A percentile compares a stretch with the other conserved stretches of the same genome.
Conservation (phyloP, 2,329 filamentous ascomycete genomes). For the Monosporascus sp. region DNA sequence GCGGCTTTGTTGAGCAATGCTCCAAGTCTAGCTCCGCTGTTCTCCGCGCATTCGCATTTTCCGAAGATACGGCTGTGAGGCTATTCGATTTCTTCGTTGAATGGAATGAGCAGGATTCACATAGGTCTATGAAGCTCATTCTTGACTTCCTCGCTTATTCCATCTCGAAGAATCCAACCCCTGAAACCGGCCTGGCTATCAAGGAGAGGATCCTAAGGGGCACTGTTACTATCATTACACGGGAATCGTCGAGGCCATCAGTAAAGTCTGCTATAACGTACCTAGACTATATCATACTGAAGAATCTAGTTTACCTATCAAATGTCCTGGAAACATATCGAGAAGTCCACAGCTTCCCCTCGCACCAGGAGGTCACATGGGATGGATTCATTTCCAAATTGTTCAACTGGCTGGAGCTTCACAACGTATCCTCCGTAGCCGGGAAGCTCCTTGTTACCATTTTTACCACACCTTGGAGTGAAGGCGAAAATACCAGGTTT, state of each 20-base stretch:
- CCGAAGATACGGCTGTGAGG: slow-evolving; percentile 37
- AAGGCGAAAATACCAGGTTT: slow-evolving; percentile 24
- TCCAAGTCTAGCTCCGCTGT: slow-evolving; percentile 40
- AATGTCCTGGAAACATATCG: slow-evolving; percentile 40
- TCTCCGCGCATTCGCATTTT: slow-evolving; percentile 47
- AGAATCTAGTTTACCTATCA: slow-evolving; percentile 46
- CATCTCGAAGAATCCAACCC: slow-evolving; percentile 43
- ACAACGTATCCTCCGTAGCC: slow-evolving; percentile 53
- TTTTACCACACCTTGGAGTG: slow-evolving; percentile 41
- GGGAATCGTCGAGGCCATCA: slow-evolving; percentile 55
- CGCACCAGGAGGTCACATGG: slow-evolving; percentile 35
- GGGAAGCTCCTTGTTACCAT: slow-evolving; percentile 57
- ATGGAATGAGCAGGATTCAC: slow-evolving; percentile 62
- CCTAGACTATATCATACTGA: slow-evolving; percentile 60
- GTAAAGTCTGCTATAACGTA: slow-evolving; percentile 66
- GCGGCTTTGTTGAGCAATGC: slow-evolving; percentile 56
- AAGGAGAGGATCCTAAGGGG: slow-evolving; percentile 43
- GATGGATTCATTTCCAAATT: slow-evolving; percentile 42
- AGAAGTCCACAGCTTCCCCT: slow-evolving; percentile 20
- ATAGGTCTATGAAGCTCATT: slow-evolving; percentile 57
- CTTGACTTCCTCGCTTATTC: slow-evolving; percentile 52
- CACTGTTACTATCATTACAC: slow-evolving; percentile 54
- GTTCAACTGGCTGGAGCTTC: slow-evolving; percentile 51
- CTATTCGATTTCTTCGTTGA: slow-evolving; percentile 60
- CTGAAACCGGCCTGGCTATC: slow-evolving; percentile 29